Evolutionary conservation across 1,139 yeast genomes (phyloP).

Genomic region (Zygotorulaspora mrakii): DNA sequence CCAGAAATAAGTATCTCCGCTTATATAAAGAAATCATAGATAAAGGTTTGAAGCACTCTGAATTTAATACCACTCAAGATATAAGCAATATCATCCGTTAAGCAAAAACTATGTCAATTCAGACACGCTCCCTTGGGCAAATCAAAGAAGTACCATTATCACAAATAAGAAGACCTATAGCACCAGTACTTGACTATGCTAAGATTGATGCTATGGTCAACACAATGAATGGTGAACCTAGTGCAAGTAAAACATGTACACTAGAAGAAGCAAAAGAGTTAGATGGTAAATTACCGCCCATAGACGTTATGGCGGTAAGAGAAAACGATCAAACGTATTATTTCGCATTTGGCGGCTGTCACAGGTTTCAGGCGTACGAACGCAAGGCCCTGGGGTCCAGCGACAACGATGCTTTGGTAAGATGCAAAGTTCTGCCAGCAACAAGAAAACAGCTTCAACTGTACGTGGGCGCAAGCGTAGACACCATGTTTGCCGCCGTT

Average conservation of each 20-base stretch:
- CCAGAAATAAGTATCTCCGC: too few relatives aligned
- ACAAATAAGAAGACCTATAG: slow-evolving; percentile 71
- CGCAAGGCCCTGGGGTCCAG: slow-evolving; percentile 42
- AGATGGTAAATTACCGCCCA: slow-evolving; percentile 65
- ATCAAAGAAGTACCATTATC: slow-evolving; percentile 58
- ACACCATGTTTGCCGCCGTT: slow-evolving; percentile 45
- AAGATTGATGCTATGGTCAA: slow-evolving; percentile 79
- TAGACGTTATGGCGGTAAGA: slow-evolving; percentile 67
- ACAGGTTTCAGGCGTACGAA: slow-evolving; percentile 76
- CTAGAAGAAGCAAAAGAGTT: slow-evolving; percentile 43
- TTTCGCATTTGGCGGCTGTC: slow-evolving; percentile 86
- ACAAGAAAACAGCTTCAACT: slow-evolving; percentile 58
- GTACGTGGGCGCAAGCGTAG: slow-evolving; percentile 65
- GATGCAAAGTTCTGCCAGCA: slow-evolving; percentile 63
- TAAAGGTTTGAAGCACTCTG: too few relatives aligned
- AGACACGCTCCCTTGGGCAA: slow-evolving; percentile 44
- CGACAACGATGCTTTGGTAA: slow-evolving; percentile 42
- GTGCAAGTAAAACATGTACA: slow-evolving; percentile 60
- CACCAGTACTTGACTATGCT: slow-evolving; percentile 69
- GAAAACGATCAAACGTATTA: slow-evolving; percentile 59
- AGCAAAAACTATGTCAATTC: slow-evolving; percentile 52
- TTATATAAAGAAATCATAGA: too few relatives aligned
- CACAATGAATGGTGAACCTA: slow-evolving; percentile 61
- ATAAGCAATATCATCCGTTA: too few relatives aligned
- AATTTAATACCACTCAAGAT: too few relatives aligned